Evolutionary conservation across 177 flowering plant genomes (phyloP), one percentile per base, ranked within the genome.

Genomic region (Viscum album): DNA sequence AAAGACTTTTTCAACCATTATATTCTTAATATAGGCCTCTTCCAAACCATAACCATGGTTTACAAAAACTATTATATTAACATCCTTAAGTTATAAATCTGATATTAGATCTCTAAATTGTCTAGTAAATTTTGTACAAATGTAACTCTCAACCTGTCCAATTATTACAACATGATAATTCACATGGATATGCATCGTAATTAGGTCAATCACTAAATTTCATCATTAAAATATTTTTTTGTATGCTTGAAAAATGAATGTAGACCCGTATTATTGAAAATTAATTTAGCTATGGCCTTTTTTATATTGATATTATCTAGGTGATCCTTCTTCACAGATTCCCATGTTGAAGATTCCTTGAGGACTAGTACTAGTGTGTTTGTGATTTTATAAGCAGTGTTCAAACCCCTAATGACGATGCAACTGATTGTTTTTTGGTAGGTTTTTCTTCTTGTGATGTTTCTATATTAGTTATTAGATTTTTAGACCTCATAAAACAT

Each of bases 221-320:
- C 89, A 83, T 90, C 98, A 83, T 93, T 97, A 41, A 93, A 83
- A 71, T 96, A 97, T n/a, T 74, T 88, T 82, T 65, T 73, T 85
- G 77, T 90, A 90, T 19, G 97, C 81, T 94, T 94, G 74, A 94
- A 70, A 97, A 94, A 91, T 47, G 98, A 90, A 39, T 97, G 82
- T 50, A 97, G 98, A 68, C 98, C 98, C 85, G 91, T 78, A 19
- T 97, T 94, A 29, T 95, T 94, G 16, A 97, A 90, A 43, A 94
- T 88, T 28, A 94, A 89, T 59, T 94, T 97, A 70, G 98, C 95
- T 66, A 94, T 95, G 72, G 96, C 96, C 97, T 89, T 93, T 28
- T 97, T 81, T 28, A 97, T 97, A 75, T 88, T 92, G 68, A 93
- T 93, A 73, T 89, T 90, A n/a, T 82, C 96, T 85, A 83, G 92